Evolutionary conservation across 2,329 filamentous ascomycete species (phyloP).

Genomic region (Fusarium algeriense): DNA sequence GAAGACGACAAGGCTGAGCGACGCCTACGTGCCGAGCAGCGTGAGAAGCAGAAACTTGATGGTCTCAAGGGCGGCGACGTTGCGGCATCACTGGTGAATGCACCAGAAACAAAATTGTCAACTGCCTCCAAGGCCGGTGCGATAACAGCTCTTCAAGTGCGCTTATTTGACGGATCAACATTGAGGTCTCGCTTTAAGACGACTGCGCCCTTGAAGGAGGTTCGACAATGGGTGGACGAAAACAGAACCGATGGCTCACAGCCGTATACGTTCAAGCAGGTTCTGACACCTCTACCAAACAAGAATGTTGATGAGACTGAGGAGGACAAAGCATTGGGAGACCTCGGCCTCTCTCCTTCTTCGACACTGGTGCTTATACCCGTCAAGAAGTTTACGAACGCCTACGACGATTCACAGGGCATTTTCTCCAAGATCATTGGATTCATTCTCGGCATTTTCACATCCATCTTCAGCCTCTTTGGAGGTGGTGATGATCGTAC

Average conservation of each 20-base stretch:
- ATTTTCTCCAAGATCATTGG: conserved; percentile 49
- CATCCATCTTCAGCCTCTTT: conserved; percentile 53
- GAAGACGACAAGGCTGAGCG: conserved; percentile 81
- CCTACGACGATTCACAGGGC: conserved; percentile 54
- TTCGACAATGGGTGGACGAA: conserved; percentile 82
- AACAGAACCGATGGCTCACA: conserved; percentile 66
- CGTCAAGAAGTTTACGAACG: conserved; percentile 62
- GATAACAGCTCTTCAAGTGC: conserved; percentile 75
- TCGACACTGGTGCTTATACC: conserved; percentile 87
- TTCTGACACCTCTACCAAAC: conserved; percentile 83
- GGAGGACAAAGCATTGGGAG: conserved; percentile 75
- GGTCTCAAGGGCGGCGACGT: conserved; percentile 48
- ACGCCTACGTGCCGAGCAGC: conserved; percentile 65
- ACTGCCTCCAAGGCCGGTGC: conserved; percentile 47
- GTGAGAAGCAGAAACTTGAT: conserved; percentile 57
- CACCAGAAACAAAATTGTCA: conserved; percentile 50
- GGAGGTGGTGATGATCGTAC: conserved; percentile 40
- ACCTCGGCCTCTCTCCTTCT: conserved; percentile 80
- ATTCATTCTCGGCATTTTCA: conserved; percentile 51
- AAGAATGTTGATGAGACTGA: conserved; percentile 79
- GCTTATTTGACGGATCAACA: conserved; percentile 86
- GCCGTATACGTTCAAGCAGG: conserved; percentile 87
- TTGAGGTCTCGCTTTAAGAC: conserved; percentile 79
- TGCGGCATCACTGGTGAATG: conserved; percentile 48
- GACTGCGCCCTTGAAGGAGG: conserved; percentile 71